Evolutionary conservation across 352 stramenopile species (phyloP).

Genomic region (Phytophthora cryptogea): DNA sequence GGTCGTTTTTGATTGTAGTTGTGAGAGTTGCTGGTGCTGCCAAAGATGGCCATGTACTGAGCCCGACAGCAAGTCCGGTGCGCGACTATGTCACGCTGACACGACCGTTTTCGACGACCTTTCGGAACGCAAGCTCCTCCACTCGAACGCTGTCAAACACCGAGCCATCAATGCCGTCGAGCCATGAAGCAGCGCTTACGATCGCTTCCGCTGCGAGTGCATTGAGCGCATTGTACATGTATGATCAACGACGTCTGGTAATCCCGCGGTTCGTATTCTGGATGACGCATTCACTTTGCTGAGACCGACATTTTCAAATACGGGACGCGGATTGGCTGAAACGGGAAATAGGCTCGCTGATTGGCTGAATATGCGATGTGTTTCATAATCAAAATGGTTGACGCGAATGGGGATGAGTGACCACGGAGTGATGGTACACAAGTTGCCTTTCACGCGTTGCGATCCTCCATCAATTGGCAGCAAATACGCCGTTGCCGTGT

Average conservation of each 20-base stretch:
- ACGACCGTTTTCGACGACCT: constrained; percentile 18
- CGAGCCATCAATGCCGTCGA: not conserved
- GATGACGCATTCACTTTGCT: constrained; percentile 30
- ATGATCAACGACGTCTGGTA: constrained; percentile 1
- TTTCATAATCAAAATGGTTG: constrained; percentile 23
- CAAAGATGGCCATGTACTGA: too few relatives aligned
- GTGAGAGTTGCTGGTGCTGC: not conserved
- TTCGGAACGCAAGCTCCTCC: constrained; percentile 13
- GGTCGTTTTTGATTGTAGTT: not conserved
- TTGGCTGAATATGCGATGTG: constrained; percentile 1
- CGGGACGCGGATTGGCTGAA: constrained; percentile 19
- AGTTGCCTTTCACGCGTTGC: constrained; percentile 1
- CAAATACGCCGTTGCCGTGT: too few relatives aligned
- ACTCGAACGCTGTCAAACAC: constrained; percentile 6
- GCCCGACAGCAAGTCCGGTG: not conserved
- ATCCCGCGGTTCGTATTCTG: constrained; percentile 16
- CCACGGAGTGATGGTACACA: constrained; percentile 8
- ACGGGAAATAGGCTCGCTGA: not conserved
- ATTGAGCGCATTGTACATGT: not conserved
- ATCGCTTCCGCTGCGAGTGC: not conserved
- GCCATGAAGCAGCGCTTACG: not conserved
- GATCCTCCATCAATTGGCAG: too few relatives aligned
- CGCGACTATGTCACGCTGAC: constrained; percentile 16
- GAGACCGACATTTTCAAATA: constrained; percentile 18
- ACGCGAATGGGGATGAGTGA: constrained; percentile 2